These are phyloP conservation scores for Chaetomium strumarium DNA, from an alignment of 2,329 filamentous ascomycete species.

Conservation along the genomic window DNA sequence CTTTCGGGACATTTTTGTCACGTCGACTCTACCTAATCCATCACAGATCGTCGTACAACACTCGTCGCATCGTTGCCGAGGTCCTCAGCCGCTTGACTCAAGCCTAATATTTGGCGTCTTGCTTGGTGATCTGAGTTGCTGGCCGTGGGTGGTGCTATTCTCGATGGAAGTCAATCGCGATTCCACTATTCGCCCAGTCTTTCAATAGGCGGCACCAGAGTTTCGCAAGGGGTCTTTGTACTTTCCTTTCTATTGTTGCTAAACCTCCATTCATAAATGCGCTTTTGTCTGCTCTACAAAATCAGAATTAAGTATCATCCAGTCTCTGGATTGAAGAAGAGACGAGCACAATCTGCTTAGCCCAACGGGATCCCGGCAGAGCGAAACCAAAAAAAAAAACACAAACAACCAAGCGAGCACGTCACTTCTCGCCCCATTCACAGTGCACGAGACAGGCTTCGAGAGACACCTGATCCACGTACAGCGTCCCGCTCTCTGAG, in stretches of 20 bases:
- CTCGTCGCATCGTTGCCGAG: not conserved
- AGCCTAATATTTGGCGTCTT: constrained; percentile 10
- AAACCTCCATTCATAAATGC: constrained; percentile 27
- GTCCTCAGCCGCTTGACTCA: not conserved
- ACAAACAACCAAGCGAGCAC: constrained; percentile 19
- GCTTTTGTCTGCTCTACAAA: constrained; percentile 36
- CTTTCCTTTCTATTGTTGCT: constrained; percentile 29
- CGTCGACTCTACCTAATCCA: constrained; percentile 1
- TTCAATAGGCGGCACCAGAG: constrained; percentile 9
- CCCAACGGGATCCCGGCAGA: constrained; percentile 15
- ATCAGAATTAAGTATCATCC: constrained; percentile 48
- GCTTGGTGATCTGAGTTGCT: constrained; percentile 22
- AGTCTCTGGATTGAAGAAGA: constrained; percentile 32
- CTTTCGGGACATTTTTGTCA: not conserved
- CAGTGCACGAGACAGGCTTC: constrained; percentile 19
- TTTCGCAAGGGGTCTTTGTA: constrained; percentile 27
- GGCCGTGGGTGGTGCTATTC: constrained; percentile 26
- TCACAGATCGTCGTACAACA: not conserved
- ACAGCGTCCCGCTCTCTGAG: constrained; percentile 16
- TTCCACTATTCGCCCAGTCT: constrained; percentile 24
- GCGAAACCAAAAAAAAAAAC: too few relatives aligned
- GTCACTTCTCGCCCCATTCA: constrained; percentile 16
- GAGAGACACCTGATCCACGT: constrained; percentile 11
- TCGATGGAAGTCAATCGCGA: constrained; percentile 22
- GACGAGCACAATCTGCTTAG: constrained; percentile 27